Evolutionary conservation across 2,329 filamentous ascomycete genomes (phyloP).

Genomic region (Aaosphaeria pasadenensis): DNA sequence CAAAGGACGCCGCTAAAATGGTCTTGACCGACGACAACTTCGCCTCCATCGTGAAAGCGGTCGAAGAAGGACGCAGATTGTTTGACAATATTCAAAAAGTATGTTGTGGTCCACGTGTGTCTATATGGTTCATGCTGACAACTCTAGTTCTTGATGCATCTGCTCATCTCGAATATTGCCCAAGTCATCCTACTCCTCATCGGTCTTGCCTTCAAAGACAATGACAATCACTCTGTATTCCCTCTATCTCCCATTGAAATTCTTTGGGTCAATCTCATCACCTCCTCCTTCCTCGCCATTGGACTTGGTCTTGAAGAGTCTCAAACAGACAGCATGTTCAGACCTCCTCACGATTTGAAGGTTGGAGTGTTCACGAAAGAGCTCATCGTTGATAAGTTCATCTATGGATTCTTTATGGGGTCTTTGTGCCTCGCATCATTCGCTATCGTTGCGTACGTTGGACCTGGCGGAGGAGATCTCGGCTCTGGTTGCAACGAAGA

Average conservation of each 20-base stretch:
- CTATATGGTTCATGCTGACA: neutral
- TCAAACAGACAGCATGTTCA: constrained; percentile 45
- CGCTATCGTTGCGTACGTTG: constrained; percentile 43
- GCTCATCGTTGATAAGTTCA: constrained; percentile 47
- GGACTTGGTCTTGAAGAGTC: constrained; percentile 47
- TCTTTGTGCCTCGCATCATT: constrained; percentile 44
- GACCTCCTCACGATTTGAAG: constrained; percentile 43
- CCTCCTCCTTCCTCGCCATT: constrained; percentile 47
- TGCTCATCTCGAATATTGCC: constrained; percentile 48
- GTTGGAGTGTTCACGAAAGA: constrained; percentile 46
- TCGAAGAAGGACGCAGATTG: constrained; percentile 39
- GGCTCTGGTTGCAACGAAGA: constrained; percentile 44
- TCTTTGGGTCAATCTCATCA: constrained; percentile 48
- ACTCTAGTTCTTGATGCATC: constrained; percentile 43
- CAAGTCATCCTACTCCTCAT: constrained; percentile 48
- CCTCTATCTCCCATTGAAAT: constrained; percentile 48
- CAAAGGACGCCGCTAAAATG: constrained; percentile 41
- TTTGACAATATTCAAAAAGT: constrained; percentile 43
- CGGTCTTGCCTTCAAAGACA: constrained; percentile 46
- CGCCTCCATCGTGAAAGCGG: constrained; percentile 40
- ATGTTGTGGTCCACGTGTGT: neutral
- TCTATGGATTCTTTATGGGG: constrained; percentile 48
- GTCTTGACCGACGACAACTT: constrained; percentile 42
- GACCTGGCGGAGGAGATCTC: constrained; percentile 41
- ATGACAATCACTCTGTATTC: constrained; percentile 42